A percentile compares a stretch with the other conserved stretches of the same genome.
phyloP scores from a whole-genome alignment of 768 basidiomycete genomes.

The Rhodotorula graminis region DNA sequence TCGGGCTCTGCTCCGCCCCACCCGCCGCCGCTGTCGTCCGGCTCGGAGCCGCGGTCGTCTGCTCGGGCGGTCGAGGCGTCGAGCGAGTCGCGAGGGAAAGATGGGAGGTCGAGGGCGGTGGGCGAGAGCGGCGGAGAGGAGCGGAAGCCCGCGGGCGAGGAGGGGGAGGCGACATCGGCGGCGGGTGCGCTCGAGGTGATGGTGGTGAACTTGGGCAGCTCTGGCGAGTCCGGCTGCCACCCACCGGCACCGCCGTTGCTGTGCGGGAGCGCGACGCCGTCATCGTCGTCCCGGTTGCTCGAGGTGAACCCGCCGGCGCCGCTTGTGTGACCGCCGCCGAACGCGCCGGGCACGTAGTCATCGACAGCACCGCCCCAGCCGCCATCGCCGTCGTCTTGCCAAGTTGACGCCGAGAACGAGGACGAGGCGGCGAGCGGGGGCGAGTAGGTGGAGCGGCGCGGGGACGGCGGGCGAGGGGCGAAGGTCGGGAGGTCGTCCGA shows the following conservation, averaged over 20 bases:
- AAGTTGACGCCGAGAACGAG: not conserved
- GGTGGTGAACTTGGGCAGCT: not conserved
- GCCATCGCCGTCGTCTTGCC: slow-evolving; percentile 8
- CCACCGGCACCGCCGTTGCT: not conserved
- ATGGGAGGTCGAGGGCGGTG: not conserved
- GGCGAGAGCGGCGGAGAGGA: not conserved
- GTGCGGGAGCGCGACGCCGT: too few species aligned
- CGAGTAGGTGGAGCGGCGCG: not conserved
- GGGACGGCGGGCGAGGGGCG: not conserved
- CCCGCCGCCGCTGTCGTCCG: slow-evolving; percentile 20
- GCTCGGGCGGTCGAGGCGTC: not conserved
- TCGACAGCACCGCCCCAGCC: slow-evolving; percentile 14
- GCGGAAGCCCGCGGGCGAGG: not conserved
- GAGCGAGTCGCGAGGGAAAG: not conserved
- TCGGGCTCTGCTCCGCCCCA: slow-evolving; percentile 22
- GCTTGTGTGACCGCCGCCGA: not conserved
- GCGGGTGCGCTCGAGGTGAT: too few species aligned
- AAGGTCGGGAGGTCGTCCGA: not conserved
- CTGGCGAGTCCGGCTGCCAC: not conserved
- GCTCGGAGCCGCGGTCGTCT: not conserved
- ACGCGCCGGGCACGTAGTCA: slow-evolving; percentile 9
- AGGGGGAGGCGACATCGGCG: not conserved
- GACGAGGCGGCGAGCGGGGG: not conserved
- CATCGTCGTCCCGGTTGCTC: not conserved
- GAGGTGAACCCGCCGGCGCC: not conserved